Conservation (phyloP, 2,329 filamentous ascomycete genomes). For the Clonostachys rosea region DNA sequence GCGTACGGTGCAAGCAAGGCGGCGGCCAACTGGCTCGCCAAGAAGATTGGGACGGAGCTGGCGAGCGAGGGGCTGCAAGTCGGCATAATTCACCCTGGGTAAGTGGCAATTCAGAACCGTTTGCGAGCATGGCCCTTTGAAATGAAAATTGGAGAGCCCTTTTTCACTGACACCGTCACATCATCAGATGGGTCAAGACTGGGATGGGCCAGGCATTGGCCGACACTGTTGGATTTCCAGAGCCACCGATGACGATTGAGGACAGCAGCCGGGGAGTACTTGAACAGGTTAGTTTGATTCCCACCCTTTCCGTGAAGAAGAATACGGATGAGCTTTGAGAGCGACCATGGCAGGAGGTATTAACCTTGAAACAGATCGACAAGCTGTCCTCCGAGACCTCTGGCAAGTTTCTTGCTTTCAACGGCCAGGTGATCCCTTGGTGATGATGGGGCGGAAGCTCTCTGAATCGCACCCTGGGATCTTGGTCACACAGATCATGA, state of each 20-base stretch:
- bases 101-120: conserved; percentile 2
- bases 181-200: conserved; percentile 7
- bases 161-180: not conserved
- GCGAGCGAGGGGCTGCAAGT: conserved; percentile 21
- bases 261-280: conserved; percentile 4
- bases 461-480: no score
- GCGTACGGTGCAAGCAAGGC: conserved; percentile 40
- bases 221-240: conserved; percentile 3
- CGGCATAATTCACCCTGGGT: conserved; percentile 23
- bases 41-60: conserved; percentile 19
- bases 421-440: conserved; percentile 6
- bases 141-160: not conserved
- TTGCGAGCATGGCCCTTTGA: not conserved
- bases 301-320: no score
- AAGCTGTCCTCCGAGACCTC: conserved; percentile 5
- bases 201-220: conserved; percentile 5
- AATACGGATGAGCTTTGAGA: no score
- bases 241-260: conserved; percentile 4
- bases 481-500: no score
- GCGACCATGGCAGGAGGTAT: no score
- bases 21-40: conserved; percentile 20
- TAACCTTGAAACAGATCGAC: conserved; percentile 4
- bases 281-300: conserved; percentile 3
- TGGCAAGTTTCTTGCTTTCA: conserved; percentile 6
- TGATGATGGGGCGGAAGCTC: not conserved